Conservation (phyloP, 805 yeast genomes). For the Zygoascus flipseniorum region DNA sequence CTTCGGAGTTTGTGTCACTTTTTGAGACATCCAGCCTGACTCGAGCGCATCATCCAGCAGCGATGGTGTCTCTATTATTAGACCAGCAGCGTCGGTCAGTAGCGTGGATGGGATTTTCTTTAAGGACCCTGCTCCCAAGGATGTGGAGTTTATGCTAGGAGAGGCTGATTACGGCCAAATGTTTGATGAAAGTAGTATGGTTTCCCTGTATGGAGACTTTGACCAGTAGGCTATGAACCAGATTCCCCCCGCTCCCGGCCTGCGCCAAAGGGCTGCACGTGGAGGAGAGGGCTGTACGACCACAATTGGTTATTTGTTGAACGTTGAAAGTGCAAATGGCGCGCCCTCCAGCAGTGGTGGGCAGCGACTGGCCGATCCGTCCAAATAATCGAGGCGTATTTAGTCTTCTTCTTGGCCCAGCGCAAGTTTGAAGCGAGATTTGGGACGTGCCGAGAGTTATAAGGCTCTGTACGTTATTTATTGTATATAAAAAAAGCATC, state of each 20-base stretch:
- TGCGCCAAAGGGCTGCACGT: not conserved
- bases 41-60: conserved; percentile 26
- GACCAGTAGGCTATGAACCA: not conserved
- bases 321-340: conserved; percentile 6
- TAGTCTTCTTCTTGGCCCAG: not conserved
- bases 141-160: not conserved
- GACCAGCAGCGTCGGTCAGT: conserved; percentile 23
- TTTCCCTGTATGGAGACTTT: not conserved
- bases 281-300: not conserved
- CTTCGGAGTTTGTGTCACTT: conserved; percentile 2
- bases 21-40: conserved; percentile 12
- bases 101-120: not conserved
- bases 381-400: not conserved
- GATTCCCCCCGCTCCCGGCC: not conserved
- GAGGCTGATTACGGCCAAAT: not conserved
- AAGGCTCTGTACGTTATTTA: not conserved
- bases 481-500: not conserved
- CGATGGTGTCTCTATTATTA: conserved; percentile 13
- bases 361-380: conserved; percentile 9
- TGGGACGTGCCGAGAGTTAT: no score
- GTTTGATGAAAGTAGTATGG: not conserved
- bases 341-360: conserved; percentile 5
- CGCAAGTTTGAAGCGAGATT: not conserved
- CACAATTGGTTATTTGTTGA: not conserved
- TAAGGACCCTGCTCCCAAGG: not conserved